Base-by-base conservation (phyloP, 192 early-diverging fungal genomes). In the Linnemannia schmuckeri region DNA sequence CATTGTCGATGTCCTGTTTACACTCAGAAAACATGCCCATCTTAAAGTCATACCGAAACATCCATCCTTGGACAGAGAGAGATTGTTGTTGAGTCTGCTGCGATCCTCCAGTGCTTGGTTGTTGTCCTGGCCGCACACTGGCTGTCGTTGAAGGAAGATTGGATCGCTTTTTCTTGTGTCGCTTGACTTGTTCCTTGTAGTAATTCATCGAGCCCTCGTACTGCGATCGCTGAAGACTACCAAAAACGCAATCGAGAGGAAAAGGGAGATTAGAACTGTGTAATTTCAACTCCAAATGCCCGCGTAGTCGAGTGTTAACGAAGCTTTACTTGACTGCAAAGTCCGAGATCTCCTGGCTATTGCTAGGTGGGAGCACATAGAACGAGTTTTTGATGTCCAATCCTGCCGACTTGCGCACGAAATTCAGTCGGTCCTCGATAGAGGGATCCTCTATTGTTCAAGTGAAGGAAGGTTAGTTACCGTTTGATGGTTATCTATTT, bases 11-110 rank as follows among this genome's bases (percentile, higher is more conserved):
- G 10, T 94, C 92, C 78, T 94, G 94, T n/a, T 90, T 88, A 70
- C 91, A 91, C 79, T 94, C 94, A 6, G 89, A 88, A 70, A 93
- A 94, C 57, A 91, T 88, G 17, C 90, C 93, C 80, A 91, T 85
- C 77, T 97, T 97, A 72, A 90, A 96, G 72, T 97, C 96, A 79
- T 97, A 97, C 20, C 97, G 91, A 3, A 95, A 76, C 72, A 92
- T 88, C 97, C 97, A 97, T 9, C 96, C 97, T 41, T 89, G 90
- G 7, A 90, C 78, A 79, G 88, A 83, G 33, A 93, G 83, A 6
- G 89, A 82, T 38, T 88, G 89, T 20, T 82, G 81, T 30, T 74
- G 77, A 38, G 20, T 17, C 41, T 80, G 75, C 37, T 76, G 79
- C 9, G 73, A 46, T 18, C 46, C 75, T 35, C 76, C 88, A 1